Evolutionary conservation across 768 basidiomycete species (phyloP), one percentile per base, ranked within the genome.

Genomic region (Gloeostereum incarnatum): DNA sequence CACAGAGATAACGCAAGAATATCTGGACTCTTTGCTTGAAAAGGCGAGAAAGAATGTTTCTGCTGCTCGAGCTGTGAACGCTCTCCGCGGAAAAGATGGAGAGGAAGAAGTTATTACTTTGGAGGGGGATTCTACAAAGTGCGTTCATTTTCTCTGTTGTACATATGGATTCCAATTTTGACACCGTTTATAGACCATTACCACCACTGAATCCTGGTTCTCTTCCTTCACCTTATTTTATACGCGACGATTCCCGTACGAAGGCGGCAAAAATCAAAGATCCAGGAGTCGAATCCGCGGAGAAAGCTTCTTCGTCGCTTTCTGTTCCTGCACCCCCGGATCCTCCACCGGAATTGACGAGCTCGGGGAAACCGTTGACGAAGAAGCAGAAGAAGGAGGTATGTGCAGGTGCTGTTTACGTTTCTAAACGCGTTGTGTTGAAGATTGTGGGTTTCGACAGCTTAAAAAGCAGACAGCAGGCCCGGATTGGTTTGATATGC

Each of bases 401-500:
- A 48, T 31, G 69, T 50, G 16, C 38, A 6, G 8, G 10, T 30
- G 20, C 29, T 20, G 9, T 45, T 40, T 14, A 29, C 26, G 14
- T 14, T 9, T 14, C 9, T 9, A 29, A 14, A 9, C 9, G 14
- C 26, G 14, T 14, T 14, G 26, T 14, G 26, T 9, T 9, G 26
- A 30, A 30, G 2, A 3, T 17, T 6, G 13, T 11, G 13, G 18
- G 30, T 27, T 6, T 21, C 19, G 9, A 22, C 35, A 92, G 89
- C 52, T 81, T 31, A 79, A 72, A 53, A 71, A 69, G 20, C 69
- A 71, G 48, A 91, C 87, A 1, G 73, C 88, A 4, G 89, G 90
- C 0, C 69, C 77, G 31, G 71, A 73, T 40, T 94, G 90, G 89
- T 92, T 89, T 54, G 85, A 92, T 56, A 69, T 93, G 39, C 87